Conservation (phyloP, 306 rosid genomes). For the Vigna nakashimae region DNA sequence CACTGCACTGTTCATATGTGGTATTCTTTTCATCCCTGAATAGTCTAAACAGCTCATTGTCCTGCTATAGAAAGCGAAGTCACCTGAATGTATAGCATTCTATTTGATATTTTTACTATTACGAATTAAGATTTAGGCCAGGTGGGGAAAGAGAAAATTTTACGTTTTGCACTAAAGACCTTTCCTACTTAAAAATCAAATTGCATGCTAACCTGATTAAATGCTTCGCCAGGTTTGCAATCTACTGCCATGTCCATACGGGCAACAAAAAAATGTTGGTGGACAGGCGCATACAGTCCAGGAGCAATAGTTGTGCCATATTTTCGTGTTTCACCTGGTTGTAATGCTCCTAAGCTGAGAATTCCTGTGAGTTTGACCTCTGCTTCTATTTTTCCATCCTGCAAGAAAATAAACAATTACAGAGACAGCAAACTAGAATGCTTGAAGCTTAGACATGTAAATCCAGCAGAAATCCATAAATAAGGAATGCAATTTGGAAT, state of each 20-base stretch:
- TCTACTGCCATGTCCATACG: slow-evolving; percentile 92
- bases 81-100: not conserved
- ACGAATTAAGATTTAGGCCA: not conserved
- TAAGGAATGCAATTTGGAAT: not conserved
- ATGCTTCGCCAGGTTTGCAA: slow-evolving; percentile 86
- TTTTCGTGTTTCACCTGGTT: slow-evolving; percentile 80
- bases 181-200: not conserved
- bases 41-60: not conserved
- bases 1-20: not conserved
- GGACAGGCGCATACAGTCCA: slow-evolving; percentile 84
- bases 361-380: slow-evolving; percentile 86
- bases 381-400: slow-evolving; percentile 92
- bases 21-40: slow-evolving; percentile 3
- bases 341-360: slow-evolving; percentile 83
- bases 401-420: slow-evolving; percentile 18
- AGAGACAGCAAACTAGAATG: slow-evolving; percentile 1
- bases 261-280: slow-evolving; percentile 86
- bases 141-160: not conserved
- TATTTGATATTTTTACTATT: not conserved
- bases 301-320: slow-evolving; percentile 90
- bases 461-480: not conserved
- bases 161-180: not conserved
- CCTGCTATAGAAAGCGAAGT: slow-evolving; percentile 15
- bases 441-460: slow-evolving; percentile 27
- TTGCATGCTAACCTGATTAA: slow-evolving; percentile 65